Base-by-base conservation (phyloP, 345 rosid species). In the Kandelia obovata region DNA sequence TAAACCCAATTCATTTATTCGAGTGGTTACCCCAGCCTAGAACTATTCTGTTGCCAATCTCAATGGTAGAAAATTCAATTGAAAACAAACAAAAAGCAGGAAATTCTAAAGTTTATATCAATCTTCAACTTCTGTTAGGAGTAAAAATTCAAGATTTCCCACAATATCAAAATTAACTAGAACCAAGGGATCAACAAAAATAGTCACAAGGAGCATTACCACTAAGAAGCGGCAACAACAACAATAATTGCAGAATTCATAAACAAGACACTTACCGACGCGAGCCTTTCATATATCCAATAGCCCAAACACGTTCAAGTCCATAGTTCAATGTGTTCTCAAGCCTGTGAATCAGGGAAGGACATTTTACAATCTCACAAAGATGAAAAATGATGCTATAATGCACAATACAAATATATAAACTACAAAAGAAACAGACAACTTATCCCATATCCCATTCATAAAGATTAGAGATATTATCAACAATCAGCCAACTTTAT, bases 291-390 rank as follows among this genome's bases (percentile, higher is more conserved):
- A 90, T 80, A 68, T 86, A 87, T 53, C 98, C 99, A 35, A 92
- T 73, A 30, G 98, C 92, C 99, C 99, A 92, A 71, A 95, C 99
- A 80, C 99, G 86, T 83, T 95, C 99, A 57, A 95, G 94, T 57
- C 97, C 96, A 71, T 95, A 95, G 78, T 95, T 95, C 77, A 88
- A 74, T 55, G 92, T 91, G 66, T 88, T 85, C 82, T 91, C 96
- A 55, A 86, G 97, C 89, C 99, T 95, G 90, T 46, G 69, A 65
- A 64, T 53, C 34, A 76, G 66, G 17, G n/a, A 53, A 69, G 66
- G 6, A 26, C 34, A 17, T 58, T 17, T 67, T 30, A 46, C 49
- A 23, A 28, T 65, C 32, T 17, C 28, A 21, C 6, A 56, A 31
- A 51, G 17, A 46, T 20, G 20, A 17, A 53, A 27, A 1, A 0